A percentile compares a stretch with the other conserved stretches of the same genome.
Evolutionary conservation across 2,329 filamentous ascomycete species (phyloP).

Genomic region (Fusarium sp.): DNA sequence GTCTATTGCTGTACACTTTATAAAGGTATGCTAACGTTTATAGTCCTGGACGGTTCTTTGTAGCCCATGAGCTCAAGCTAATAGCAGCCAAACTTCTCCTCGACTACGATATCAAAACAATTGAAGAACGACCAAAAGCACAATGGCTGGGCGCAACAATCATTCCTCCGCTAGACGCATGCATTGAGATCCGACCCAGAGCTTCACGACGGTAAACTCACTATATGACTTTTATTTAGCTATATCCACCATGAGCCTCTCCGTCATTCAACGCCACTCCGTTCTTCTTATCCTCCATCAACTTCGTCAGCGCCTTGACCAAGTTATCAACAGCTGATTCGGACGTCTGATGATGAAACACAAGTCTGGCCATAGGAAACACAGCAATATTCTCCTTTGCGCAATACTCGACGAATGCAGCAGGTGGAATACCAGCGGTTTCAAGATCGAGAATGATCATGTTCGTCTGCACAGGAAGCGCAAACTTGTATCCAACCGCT

Average conservation of each 20-base stretch:
- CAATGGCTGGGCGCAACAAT: constrained; percentile 60
- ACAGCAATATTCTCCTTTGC: constrained; percentile 21
- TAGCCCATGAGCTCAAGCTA: constrained; percentile 67
- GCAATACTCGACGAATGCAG: constrained; percentile 38
- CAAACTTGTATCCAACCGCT: constrained; percentile 38
- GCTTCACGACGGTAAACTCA: background rate
- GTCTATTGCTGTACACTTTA: constrained; percentile 6
- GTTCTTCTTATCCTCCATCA: constrained; percentile 27
- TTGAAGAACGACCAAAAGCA: constrained; percentile 54
- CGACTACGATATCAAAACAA: constrained; percentile 63
- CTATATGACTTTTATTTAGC: background rate
- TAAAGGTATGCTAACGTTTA: background rate
- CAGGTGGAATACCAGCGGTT: constrained; percentile 30
- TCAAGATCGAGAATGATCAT: constrained; percentile 45
- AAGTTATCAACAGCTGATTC: constrained; percentile 16
- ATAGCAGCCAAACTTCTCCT: constrained; percentile 62
- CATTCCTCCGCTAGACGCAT: constrained; percentile 45
- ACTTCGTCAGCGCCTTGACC: constrained; percentile 26
- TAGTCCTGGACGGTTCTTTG: constrained; percentile 67
- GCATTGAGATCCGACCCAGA: constrained; percentile 45
- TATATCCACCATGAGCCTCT: constrained; percentile 27
- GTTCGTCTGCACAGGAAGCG: constrained; percentile 45
- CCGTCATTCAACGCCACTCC: constrained; percentile 7
- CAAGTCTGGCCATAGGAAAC: constrained; percentile 33
- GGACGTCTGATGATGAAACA: constrained; percentile 40